Evolutionary conservation across 2,329 filamentous ascomycete genomes (phyloP).

Genomic region (Cladosporium sp.): DNA sequence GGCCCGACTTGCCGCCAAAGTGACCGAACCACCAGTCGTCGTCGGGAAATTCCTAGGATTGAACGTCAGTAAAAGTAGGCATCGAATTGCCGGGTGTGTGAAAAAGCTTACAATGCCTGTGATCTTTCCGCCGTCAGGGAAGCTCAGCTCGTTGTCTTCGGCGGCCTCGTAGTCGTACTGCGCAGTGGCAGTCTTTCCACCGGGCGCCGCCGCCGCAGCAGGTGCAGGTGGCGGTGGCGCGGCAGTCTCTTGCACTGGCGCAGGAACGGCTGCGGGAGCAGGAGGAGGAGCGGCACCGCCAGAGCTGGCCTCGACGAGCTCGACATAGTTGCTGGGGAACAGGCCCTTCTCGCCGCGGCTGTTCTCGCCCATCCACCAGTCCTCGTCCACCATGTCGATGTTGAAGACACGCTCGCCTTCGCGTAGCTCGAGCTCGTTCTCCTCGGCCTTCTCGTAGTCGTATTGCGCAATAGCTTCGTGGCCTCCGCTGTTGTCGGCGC

Average conservation of each 20-base stretch:
- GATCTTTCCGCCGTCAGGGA: conserved; percentile 85
- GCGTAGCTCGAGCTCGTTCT: conserved; percentile 88
- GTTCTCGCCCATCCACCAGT: conserved; percentile 99
- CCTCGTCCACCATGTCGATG: conserved; percentile 96
- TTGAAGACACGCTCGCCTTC: conserved; percentile 88
- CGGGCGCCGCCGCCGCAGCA: conserved; percentile 39
- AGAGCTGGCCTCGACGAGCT: conserved; percentile 63
- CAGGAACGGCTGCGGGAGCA: conserved; percentile 41
- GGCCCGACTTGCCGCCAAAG: conserved; percentile 74
- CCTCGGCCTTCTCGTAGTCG: conserved; percentile 96
- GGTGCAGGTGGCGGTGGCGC: conserved; percentile 27
- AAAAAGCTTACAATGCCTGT: conserved; percentile 69
- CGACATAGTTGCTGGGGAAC: conserved; percentile 97
- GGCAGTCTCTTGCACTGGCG: conserved; percentile 38
- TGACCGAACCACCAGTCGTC: conserved; percentile 98
- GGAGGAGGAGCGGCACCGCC: conserved; percentile 45
- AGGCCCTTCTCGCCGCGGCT: conserved; percentile 78
- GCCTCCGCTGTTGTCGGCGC: conserved; percentile 51
- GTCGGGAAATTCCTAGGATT: conserved; percentile 80
- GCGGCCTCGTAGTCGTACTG: conserved; percentile 96
- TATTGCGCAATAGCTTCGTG: conserved; percentile 81
- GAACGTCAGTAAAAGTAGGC: conserved; percentile 16
- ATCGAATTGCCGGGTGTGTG: conserved; percentile 6
- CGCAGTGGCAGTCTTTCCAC: conserved; percentile 71
- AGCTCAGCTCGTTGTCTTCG: conserved; percentile 84